phyloP scores from a whole-genome alignment of 805 yeast species.

The Metschnikowia drakensbergensis region DNA sequence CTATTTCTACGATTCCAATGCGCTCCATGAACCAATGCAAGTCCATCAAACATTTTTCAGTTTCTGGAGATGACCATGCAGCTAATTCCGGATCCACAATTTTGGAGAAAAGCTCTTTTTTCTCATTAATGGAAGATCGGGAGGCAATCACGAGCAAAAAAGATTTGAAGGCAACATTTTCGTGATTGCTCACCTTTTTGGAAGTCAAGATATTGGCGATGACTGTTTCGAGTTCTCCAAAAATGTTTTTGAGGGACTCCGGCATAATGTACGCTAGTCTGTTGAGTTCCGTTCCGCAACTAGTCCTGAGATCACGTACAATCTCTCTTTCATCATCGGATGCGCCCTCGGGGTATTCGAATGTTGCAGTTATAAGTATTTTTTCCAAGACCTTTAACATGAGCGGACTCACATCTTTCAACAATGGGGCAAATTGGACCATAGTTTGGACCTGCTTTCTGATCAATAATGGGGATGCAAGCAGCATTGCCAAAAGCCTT shows the following conservation, averaged over 20 bases:
- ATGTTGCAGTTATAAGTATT: constrained; percentile 77
- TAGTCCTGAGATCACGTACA: constrained; percentile 81
- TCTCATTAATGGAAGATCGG: constrained; percentile 68
- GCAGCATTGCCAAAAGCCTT: constrained; percentile 66
- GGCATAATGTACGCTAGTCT: constrained; percentile 95
- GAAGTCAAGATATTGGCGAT: constrained; percentile 66
- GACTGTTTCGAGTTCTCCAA: constrained; percentile 77
- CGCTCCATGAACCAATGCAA: constrained; percentile 98
- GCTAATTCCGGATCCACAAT: constrained; percentile 90
- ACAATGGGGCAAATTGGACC: constrained; percentile 88
- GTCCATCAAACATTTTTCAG: constrained; percentile 84
- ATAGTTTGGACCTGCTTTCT: constrained; percentile 86
- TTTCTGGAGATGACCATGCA: constrained; percentile 90
- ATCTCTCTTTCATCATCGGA: constrained; percentile 75
- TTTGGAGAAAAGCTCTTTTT: constrained; percentile 71
- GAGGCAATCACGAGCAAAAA: constrained; percentile 89
- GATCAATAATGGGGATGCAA: constrained; percentile 74
- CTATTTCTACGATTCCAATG: constrained; percentile 89
- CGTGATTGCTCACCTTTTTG: constrained; percentile 79
- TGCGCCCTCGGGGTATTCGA: constrained; percentile 64
- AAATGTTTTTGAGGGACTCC: constrained; percentile 75
- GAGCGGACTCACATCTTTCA: constrained; percentile 69
- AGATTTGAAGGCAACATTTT: constrained; percentile 89
- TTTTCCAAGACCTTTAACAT: constrained; percentile 84
- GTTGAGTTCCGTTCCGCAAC: constrained; percentile 92